Percentiles rank a stretch among this genome's conserved stretches.
These are phyloP conservation scores for Penicillium soppii DNA, from an alignment of 495 filamentous ascomycete species.

Conservation along the genomic window DNA sequence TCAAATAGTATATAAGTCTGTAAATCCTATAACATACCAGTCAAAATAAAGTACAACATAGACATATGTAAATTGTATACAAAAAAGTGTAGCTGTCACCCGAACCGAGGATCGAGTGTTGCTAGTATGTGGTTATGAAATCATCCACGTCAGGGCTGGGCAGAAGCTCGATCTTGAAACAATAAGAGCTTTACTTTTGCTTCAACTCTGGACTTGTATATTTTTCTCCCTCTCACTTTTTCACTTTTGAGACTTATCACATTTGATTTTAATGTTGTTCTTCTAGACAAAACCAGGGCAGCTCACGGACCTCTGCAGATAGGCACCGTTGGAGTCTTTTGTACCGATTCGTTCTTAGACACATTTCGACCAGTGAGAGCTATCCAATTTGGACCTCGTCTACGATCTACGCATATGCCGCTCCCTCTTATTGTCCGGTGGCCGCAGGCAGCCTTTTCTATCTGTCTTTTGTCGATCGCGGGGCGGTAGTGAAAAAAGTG, in stretches of 20 bases:
- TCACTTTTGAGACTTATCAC: background rate
- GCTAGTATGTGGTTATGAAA: conserved; percentile 12
- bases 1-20: background rate
- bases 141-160: too few species aligned
- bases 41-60: too few species aligned
- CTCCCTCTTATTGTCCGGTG: conserved; percentile 15
- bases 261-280: too few species aligned
- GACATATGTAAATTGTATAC: too few species aligned
- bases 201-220: background rate
- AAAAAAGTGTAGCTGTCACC: too few species aligned
- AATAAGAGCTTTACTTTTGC: too few species aligned
- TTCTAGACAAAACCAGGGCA: too few species aligned
- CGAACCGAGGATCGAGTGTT: conserved; percentile 11
- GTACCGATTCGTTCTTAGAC: conserved; percentile 2
- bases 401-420: conserved; percentile 16
- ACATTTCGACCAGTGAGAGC: conserved; percentile 4
- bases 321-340: conserved; percentile 1
- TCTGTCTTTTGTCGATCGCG: conserved; percentile 12
- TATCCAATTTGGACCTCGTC: conserved; percentile 2
- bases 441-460: conserved; percentile 15
- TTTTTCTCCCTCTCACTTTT: background rate
- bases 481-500: conserved; percentile 8
- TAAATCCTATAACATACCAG: too few species aligned
- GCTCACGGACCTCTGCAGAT: conserved; percentile 9
- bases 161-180: too few species aligned